Conservation (phyloP, 441 rosid species). For the Populus hybrid region DNA sequence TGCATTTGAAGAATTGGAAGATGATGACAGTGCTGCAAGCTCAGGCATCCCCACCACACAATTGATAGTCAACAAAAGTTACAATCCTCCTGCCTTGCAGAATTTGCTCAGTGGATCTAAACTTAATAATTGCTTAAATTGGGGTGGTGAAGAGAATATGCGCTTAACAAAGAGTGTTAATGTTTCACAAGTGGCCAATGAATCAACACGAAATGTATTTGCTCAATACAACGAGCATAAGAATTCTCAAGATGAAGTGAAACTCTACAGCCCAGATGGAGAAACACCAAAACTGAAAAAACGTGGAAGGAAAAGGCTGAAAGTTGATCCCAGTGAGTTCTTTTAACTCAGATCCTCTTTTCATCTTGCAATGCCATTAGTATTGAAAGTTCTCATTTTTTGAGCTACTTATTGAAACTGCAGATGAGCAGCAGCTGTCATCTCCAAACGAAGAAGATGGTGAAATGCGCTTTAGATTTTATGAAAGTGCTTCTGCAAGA, state of each 20-base stretch:
- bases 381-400: slow-evolving; percentile 20
- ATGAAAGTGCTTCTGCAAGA: slow-evolving; percentile 94
- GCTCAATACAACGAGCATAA: slow-evolving; percentile 29
- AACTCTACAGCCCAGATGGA: slow-evolving; percentile 32
- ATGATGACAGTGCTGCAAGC: slow-evolving; percentile 31
- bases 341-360: slow-evolving; percentile 13
- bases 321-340: slow-evolving; percentile 67
- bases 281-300: slow-evolving; percentile 49
- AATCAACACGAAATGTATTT: slow-evolving; percentile 32
- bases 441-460: slow-evolving; percentile 45
- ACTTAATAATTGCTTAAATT: slow-evolving; percentile 28
- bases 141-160: slow-evolving; percentile 38
- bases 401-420: slow-evolving; percentile 17
- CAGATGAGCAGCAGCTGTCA: slow-evolving; percentile 54
- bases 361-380: slow-evolving; percentile 7
- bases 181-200: slow-evolving; percentile 27
- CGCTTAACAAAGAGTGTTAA: slow-evolving; percentile 34
- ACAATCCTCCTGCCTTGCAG: slow-evolving; percentile 51
- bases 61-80: slow-evolving; percentile 39
- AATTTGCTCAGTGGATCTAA: slow-evolving; percentile 58
- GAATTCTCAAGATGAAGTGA: slow-evolving; percentile 32
- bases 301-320: slow-evolving; percentile 74
- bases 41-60: slow-evolving; percentile 29
- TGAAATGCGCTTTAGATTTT: slow-evolving; percentile 72
- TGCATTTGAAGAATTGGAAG: slow-evolving; percentile 82